These are phyloP conservation scores for Aspergillus ustus DNA, from an alignment of 2,329 filamentous ascomycete genomes.

Conservation along the genomic window DNA sequence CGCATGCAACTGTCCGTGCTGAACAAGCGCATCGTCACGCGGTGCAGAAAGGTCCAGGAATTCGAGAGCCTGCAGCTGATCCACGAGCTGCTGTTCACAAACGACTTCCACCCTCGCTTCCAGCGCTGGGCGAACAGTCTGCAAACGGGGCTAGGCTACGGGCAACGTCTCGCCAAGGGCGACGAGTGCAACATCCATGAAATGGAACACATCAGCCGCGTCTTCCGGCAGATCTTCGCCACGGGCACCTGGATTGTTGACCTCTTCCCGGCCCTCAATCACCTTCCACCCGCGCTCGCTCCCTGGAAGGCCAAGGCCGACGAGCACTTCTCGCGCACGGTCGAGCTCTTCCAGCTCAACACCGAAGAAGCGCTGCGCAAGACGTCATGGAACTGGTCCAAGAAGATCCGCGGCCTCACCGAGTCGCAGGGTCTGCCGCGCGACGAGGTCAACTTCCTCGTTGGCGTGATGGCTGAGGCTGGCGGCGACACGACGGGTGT, in stretches of 20 bases:
- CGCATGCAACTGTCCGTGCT: constrained; percentile 44
- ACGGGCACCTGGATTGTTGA: constrained; percentile 51
- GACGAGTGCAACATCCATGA: constrained; percentile 52
- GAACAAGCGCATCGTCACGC: constrained; percentile 33
- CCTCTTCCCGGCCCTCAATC: constrained; percentile 48
- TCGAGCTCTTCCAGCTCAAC: constrained; percentile 27
- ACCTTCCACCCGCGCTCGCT: constrained; percentile 42
- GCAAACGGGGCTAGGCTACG: constrained; percentile 57
- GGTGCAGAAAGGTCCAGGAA: constrained; percentile 51
- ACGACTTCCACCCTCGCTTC: constrained; percentile 51
- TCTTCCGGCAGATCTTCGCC: constrained; percentile 54
- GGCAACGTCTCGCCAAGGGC: constrained; percentile 47
- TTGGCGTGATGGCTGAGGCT: constrained; percentile 53
- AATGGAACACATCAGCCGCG: constrained; percentile 51
- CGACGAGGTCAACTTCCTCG: constrained; percentile 50
- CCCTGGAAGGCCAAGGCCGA: constrained; percentile 42
- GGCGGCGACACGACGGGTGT: constrained; percentile 54
- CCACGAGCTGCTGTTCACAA: constrained; percentile 45
- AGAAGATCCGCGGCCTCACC: constrained; percentile 28
- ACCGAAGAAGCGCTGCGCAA: constrained; percentile 17
- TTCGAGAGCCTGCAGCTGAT: constrained; percentile 54
- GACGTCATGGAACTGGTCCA: constrained; percentile 34
- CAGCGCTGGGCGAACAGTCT: constrained; percentile 56
- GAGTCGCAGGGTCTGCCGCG: constrained; percentile 50
- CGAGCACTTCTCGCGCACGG: constrained; percentile 22